Evolutionary conservation across 257 asterid species (phyloP), one percentile per base, ranked within the genome.

Genomic region (Primulina tabacum): DNA sequence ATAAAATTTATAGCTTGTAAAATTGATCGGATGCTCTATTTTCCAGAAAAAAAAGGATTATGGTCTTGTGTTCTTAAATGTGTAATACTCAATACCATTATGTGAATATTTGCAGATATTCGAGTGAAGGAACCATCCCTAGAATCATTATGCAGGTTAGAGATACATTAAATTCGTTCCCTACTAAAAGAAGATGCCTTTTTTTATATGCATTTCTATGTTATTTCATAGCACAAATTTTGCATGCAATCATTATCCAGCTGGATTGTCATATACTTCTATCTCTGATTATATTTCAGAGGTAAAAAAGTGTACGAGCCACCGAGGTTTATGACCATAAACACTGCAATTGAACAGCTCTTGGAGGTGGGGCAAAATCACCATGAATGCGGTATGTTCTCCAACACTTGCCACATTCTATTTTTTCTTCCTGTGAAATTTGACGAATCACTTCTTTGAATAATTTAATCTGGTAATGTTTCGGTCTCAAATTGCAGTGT

Each of bases 131-230:
- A 89, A 71, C 99, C 97, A 37, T 71, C 92, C 24, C 75, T 91
- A 21, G 97, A 94, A 85, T 86, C 97, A 64, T 76, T 91, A 78
- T 86, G 95, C 90, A 94, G 97, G 93, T 90, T 77, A 71, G 84
- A 70, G n/a, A 59, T 43, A 60, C 38, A 30, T 30, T 69, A n/a
- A 53, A 8, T 50, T 38, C 17, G 35, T 34, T 28, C 47, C 35
- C 11, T 59, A 24, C 16, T 17, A 5, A 60, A 62, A 14, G 16
- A 61, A 56, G 67, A 50, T 62, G 4, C 37, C 30, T 32, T 64
- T 79, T 47, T 37, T 7, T 37, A 37, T 24, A 11, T 24, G 4
- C 64, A 35, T 47, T 35, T 21, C 14, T 4, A 24, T 56, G 18
- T 43, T 69, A 56, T 38, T 40, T 65, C 24, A 18, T 35, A 32